phyloP scores from a whole-genome alignment of 257 asterid genomes.

The Eustoma russellianum region DNA sequence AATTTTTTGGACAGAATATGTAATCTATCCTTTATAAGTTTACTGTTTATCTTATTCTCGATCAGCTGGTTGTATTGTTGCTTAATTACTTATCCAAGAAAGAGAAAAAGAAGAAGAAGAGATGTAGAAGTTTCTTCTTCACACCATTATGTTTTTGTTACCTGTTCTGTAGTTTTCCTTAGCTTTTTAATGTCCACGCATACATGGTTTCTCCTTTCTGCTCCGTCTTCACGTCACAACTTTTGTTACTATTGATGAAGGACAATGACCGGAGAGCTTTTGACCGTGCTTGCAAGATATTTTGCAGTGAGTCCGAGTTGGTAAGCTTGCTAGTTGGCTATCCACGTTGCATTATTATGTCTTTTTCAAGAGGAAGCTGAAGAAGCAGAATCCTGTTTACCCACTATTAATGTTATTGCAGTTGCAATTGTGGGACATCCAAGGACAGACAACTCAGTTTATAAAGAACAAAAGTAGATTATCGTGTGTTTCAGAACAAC shows the following conservation, averaged over 20 bases:
- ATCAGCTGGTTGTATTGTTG: too few species aligned
- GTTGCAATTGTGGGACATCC: slow-evolving; percentile 74
- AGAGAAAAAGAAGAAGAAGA: too few species aligned
- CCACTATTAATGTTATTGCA: slow-evolving; percentile 23
- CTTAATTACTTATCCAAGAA: too few species aligned
- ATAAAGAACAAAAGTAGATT: slow-evolving; percentile 22
- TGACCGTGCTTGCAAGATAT: slow-evolving; percentile 28
- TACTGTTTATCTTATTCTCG: too few species aligned
- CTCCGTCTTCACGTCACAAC: slow-evolving; percentile 11
- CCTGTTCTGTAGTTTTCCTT: too few species aligned
- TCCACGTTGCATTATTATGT: neutral
- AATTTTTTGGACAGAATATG: too few species aligned
- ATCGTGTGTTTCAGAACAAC: slow-evolving; percentile 17
- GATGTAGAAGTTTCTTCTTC: too few species aligned
- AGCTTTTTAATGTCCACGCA: too few species aligned
- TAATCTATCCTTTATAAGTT: too few species aligned
- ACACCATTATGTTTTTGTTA: too few species aligned
- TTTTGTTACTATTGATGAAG: slow-evolving; percentile 26
- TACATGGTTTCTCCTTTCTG: neutral
- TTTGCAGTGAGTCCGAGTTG: slow-evolving; percentile 34
- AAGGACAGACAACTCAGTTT: slow-evolving; percentile 48
- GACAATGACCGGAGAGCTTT: slow-evolving; percentile 37
- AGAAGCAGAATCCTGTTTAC: slow-evolving; percentile 8
- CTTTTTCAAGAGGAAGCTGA: neutral
- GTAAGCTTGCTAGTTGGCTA: slow-evolving; percentile 30